Evolutionary conservation across 805 yeast genomes (phyloP), one percentile per base, ranked within the genome.

Genomic region (Tanozyma kutaoensis): DNA sequence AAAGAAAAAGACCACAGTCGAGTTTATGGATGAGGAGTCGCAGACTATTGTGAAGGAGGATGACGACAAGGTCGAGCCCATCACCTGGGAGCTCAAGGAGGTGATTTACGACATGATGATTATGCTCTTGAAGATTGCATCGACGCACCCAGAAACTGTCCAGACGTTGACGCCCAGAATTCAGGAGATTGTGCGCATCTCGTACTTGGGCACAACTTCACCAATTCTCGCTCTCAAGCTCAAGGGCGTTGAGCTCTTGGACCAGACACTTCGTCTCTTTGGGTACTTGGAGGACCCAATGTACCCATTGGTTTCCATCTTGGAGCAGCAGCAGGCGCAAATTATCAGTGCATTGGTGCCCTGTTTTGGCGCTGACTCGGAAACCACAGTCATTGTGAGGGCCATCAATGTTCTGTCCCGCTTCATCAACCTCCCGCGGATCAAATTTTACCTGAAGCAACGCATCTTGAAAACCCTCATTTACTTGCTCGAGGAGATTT

Each of bases 291-390:
- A 58, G 8, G 95, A 80, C 44, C 84, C 88, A 0, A 65, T 79
- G 16, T 76, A 74, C 39, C 76, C 81, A 0, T 72, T 74, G 3
- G 66, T 68, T 11, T 68, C 88, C 0, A 61, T 85, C 8, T 54
- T 88, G 23, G 94, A 81, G 37, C 96, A 86, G 50, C 94, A 80
- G 42, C 95, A 91, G 42, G 97, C 97, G 0, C 95, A 84, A 40
- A 81, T 91, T 8, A 76, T 81, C 8, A 76, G 94, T 31, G 93
- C 97, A 0, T 60, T 88, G 30, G 68, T 84, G 26, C 95, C 96
- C 0, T 82, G 93, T 8, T 88, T 91, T 52, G 66, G 66, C 19
- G 57, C 66, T 3, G 86, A 75, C 12, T 75, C 85, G 30, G 74
- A 77, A 9, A 71, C 93, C 1, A 66, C 67, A 20, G 65, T 84